Evolutionary conservation across 208 protist genomes (phyloP), one percentile per base, ranked within the genome.

Genomic region (Naegleria fowleri): DNA sequence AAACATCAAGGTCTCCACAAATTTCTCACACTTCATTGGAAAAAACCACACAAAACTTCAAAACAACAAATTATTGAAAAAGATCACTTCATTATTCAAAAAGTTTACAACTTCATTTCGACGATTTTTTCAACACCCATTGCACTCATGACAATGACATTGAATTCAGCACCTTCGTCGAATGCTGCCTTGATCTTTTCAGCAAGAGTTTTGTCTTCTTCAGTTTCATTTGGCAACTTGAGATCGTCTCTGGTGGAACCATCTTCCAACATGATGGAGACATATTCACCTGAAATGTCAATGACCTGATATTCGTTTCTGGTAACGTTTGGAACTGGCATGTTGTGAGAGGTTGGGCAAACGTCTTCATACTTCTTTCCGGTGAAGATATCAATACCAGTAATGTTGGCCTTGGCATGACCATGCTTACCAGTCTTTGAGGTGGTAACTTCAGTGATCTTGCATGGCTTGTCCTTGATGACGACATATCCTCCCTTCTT

Each of bases 381-480:
- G 88, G 97, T 99, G 95, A 99, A 99, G 92, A 99, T 98, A 93
- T 99, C 98, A 87, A 98, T 97, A 90, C 95, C 98, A 90, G 96
- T 96, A 93, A 99, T 97, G 92, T 98, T 96, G 79, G 98, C 98
- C 96, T 99, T 99, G 52, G 98, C 98, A 94, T 99, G 97, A 92
- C 98, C 98, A 95, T 99, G 98, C 95, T 99, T 99, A 91, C 98
- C 98, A 87, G 98, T 99, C 95, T 99, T 99, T 67, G 98, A 99
- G 38, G 98, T 99, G 84, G 96, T 98, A 93, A 98, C 97, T 92
- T 99, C 98, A 91, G 99, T 97, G 79, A 99, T 96, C 94, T 99
- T 99, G 95, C 98, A 99, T 86, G 98, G 98, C 39, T 94, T 94
- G 89, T 93, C 92, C 92, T 98, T 97, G 91, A 98, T 97, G 92